Base-by-base conservation (phyloP, 495 filamentous ascomycete species). In the Trichoderma virens region DNA sequence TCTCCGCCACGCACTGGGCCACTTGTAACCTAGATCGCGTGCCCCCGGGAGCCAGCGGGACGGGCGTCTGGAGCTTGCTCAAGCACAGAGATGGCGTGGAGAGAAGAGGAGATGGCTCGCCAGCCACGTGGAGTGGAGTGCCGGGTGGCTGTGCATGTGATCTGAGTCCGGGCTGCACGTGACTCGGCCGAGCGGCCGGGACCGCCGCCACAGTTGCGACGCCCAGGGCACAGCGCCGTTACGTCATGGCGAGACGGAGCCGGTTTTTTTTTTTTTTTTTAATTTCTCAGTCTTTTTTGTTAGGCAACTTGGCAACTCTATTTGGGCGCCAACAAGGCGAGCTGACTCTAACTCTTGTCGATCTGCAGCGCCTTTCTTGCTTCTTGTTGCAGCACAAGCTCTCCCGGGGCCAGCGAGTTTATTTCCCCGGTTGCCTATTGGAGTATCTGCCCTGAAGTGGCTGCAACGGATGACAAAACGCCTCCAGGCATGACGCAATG, bases 51-150 rank as follows among this genome's bases (percentile, higher is more conserved):
- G 51, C 51, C 23, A 30, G 25, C 51, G 51, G 51, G 51, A 56
- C 25, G 51, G 43, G 51, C 51, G 51, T 30, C 51, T 56, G 51
- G 25, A 7, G 43, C 18, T 35, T 2, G 43, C 43, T 2, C n/a
- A 18, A 41, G 18, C 5, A 35, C 5, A 41, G 11, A 41, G 18
- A 41, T n/a, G n/a, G n/a, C n/a, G n/a, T n/a, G n/a, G n/a, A n/a
- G n/a, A n/a, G n/a, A 47, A 47, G 43, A 45, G 2, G n/a, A 18
- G n/a, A 47, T 20, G 20, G 43, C 18, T 23, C n/a, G n/a, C n/a
- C n/a, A 56, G 51, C 51, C 51, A 56, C 51, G 51, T 56, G 51
- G 51, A 28, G 51, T 56, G 51, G 25, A 16, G 11, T 28, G 23
- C 8, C 51, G 14, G 20, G 51, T 56, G 51, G 51, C 51, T 30